Base-by-base conservation (phyloP, 345 rosid genomes). In the Citrus australasica region DNA sequence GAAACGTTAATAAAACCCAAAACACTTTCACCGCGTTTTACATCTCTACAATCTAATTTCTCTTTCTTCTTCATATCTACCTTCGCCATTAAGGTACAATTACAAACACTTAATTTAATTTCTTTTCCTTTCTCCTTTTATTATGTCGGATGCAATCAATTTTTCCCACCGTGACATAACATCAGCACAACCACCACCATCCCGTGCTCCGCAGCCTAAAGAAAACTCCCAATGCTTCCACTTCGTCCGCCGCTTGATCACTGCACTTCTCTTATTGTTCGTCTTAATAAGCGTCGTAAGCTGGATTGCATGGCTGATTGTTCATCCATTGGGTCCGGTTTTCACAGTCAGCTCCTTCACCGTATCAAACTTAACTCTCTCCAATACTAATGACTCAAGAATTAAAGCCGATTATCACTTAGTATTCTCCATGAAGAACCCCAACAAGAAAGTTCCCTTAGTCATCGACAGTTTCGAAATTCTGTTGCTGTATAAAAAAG, bases 301-400 rank as follows among this genome's bases (percentile, higher is more conserved):
- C 70, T 35, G n/a, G 53, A 69, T 80, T 6, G 77, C 76, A 17
- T 82, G 88, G 85, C 68, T 73, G 42, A 63, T 60, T 48, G 53
- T 86, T 40, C 76, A 76, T 58, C 85, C 87, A 22, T 67, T 19
- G 4, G 46, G 60, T 30, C 89, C 89, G 1, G 55, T 63, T 63
- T 30, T 84, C 64, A 42, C 37, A n/a, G 73, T 74, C 73, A n/a
- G 38, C 22, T 83, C 85, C 22, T 58, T 82, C 53, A 63, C 82
- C 40, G 1, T 76, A 2, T 83, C 85, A 59, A 79, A 77, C 74
- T 69, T 76, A 58, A 76, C 71, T 25, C 38, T 72, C 40, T 81
- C 68, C 42, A 9, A 30, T 30, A 59, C 6, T 40, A 9, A 30
- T 30, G 24, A 2, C 3, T 46, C 83, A 5, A 67, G 38, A 40